Evolutionary conservation across 192 early-diverging fungal genomes (phyloP), one percentile per base, ranked within the genome.

Genomic region (Martensiomyces pterosporus): DNA sequence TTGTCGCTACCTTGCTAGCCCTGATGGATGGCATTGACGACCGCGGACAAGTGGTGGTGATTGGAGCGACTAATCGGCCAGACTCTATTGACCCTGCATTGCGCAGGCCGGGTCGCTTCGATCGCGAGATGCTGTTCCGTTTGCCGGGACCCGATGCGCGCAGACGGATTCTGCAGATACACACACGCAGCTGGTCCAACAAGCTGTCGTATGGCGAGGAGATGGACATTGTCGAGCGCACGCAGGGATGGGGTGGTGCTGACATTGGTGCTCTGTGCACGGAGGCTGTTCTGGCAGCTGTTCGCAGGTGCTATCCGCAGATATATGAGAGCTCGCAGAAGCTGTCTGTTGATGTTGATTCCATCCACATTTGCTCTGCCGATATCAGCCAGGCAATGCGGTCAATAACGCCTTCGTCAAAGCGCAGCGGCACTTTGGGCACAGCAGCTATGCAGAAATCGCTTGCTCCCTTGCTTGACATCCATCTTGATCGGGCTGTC

Each of bases 11-110:
- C 6, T 67, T 89, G 43, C 64, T 89, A 19, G 82, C 85, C 3
- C 59, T 89, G 32, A 89, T 89, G 87, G 85, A 89, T 51, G 87
- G 87, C 13, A 52, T 89, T 7, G 87, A 83, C 49, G 57, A 45
- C 2, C 21, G 41, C 58, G 78, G 86, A 10, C 85, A 87, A 55
- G 87, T 89, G 4, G 78, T 89, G 47, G 85, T 87, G 10, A 86
- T 87, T 62, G 85, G 85, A 22, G 85, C 85, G 0, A 89, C 85
- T 3, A 89, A 89, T 47, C 66, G 85, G 7, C 82, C 85, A 14
- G 87, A 89, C 44, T 78, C 85, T 3, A 78, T 87, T 3, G 87
- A 89, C 58, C 87, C 87, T 8, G 87, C 87, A 0, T 61, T 89
- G 19, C 80, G 86, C 34, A 67, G 86, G 13, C 85, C 85, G 5